These are phyloP conservation scores for Quercus ilex DNA, from an alignment of 306 rosid genomes.

Conservation along the genomic window DNA sequence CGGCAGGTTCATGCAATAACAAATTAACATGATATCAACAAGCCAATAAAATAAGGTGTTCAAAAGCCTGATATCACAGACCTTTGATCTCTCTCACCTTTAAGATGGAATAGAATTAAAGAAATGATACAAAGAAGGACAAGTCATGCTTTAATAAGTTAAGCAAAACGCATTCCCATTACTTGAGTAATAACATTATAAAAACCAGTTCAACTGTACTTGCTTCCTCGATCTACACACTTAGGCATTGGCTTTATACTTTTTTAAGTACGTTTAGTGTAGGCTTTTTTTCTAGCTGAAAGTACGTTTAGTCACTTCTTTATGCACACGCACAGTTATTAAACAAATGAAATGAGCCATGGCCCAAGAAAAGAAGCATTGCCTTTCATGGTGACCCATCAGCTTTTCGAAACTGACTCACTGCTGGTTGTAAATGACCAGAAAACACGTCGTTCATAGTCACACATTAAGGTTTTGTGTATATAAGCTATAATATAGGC, in stretches of 20 bases:
- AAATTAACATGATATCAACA: not conserved
- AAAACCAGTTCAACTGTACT: conserved; percentile 58
- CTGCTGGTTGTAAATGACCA: not conserved
- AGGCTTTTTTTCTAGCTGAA: not conserved
- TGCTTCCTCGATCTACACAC: conserved; percentile 36
- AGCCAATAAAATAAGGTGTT: not conserved
- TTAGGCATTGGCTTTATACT: conserved; percentile 32
- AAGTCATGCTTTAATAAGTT: not conserved
- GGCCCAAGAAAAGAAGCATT: not conserved
- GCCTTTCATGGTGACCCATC: not conserved
- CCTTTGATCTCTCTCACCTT: not conserved
- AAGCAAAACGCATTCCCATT: conserved; percentile 28
- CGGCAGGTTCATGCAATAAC: not conserved
- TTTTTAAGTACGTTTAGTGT: not conserved
- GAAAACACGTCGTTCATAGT: not conserved
- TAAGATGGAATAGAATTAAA: not conserved
- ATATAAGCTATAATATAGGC: too few relatives aligned
- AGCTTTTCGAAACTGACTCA: too few relatives aligned
- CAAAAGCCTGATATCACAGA: not conserved
- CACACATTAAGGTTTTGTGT: too few relatives aligned
- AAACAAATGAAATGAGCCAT: conserved; percentile 14
- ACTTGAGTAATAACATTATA: conserved; percentile 32
- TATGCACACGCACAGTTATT: conserved; percentile 27
- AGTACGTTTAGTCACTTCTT: conserved; percentile 16
- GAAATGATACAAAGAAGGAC: not conserved